Conservation (phyloP, 139 green algal species). For the Tetraselmis striata region DNA sequence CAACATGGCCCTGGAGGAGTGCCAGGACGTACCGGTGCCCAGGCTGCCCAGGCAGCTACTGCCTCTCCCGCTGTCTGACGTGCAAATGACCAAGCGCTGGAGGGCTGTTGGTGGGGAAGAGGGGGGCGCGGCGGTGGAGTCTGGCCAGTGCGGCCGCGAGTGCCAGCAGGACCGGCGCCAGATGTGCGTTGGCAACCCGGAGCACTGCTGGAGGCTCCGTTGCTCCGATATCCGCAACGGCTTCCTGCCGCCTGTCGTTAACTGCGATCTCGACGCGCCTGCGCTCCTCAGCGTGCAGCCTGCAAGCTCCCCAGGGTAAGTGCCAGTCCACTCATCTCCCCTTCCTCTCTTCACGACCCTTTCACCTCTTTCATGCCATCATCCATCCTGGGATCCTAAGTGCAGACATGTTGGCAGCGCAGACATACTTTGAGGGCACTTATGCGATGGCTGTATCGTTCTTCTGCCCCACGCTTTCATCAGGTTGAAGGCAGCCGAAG, state of each 20-base stretch:
- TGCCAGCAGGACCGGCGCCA: not conserved
- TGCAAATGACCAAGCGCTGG: not conserved
- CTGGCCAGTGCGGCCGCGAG: not conserved
- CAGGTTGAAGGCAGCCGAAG: not conserved
- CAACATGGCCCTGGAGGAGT: not conserved
- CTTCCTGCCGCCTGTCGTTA: not conserved
- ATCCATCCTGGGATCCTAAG: no score
- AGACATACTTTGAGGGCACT: no score
- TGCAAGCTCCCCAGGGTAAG: no score
- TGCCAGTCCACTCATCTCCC: no score
- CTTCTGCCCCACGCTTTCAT: no score
- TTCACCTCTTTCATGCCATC: no score
- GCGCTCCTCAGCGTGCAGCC: not conserved
- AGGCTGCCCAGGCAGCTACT: not conserved
- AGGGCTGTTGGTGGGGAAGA: no score
- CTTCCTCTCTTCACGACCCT: no score
- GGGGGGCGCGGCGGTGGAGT: not conserved
- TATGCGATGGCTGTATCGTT: no score
- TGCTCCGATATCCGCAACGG: not conserved
- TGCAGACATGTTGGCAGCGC: no score
- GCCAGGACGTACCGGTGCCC: not conserved
- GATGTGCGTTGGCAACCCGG: not conserved
- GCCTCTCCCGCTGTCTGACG: not conserved
- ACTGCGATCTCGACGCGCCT: not conserved
- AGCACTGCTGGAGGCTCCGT: not conserved